Evolutionary conservation across 1,139 yeast genomes (phyloP).

Genomic region (Suhomyces terraborum): DNA sequence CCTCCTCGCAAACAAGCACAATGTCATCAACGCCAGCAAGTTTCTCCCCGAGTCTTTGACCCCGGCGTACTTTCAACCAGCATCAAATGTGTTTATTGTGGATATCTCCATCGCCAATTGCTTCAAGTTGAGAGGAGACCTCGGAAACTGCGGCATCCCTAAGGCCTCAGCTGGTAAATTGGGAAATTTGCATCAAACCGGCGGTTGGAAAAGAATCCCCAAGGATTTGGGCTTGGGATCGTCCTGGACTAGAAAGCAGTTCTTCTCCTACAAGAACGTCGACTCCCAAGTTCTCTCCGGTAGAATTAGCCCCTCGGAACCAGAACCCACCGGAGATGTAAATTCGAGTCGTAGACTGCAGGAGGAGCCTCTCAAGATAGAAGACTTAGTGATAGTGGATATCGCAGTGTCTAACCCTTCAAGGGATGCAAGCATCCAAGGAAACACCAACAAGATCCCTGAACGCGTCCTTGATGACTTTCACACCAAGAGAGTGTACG

Average conservation of each 20-base stretch:
- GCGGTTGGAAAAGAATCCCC: slow-evolving; percentile 40
- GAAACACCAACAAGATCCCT: slow-evolving; percentile 39
- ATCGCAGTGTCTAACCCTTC: slow-evolving; percentile 36
- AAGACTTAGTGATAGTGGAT: slow-evolving; percentile 35
- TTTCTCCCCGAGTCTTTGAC: slow-evolving; percentile 34
- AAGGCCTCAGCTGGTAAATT: slow-evolving; percentile 27
- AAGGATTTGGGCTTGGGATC: slow-evolving; percentile 43
- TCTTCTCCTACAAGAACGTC: slow-evolving; percentile 36
- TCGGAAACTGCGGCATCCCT: slow-evolving; percentile 38
- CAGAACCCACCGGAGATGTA: too few relatives aligned
- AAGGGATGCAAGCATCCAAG: slow-evolving; percentile 32
- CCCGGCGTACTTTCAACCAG: slow-evolving; percentile 45
- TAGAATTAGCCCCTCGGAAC: slow-evolving; percentile 7
- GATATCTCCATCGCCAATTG: slow-evolving; percentile 41
- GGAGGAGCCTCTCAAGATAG: slow-evolving; percentile 3
- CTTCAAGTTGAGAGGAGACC: slow-evolving; percentile 26
- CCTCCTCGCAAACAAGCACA: slow-evolving; percentile 36
- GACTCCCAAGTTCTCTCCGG: slow-evolving; percentile 25
- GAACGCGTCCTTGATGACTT: slow-evolving; percentile 31
- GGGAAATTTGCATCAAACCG: slow-evolving; percentile 33
- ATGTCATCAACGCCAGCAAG: slow-evolving; percentile 32
- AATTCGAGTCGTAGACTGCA: slow-evolving; percentile 4
- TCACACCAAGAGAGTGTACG: slow-evolving; percentile 29
- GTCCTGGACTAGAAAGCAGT: slow-evolving; percentile 36
- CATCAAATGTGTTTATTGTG: slow-evolving; percentile 38